phyloP scores from a whole-genome alignment of 1,284 basidiomycete genomes.

The Dichomitus squalens region DNA sequence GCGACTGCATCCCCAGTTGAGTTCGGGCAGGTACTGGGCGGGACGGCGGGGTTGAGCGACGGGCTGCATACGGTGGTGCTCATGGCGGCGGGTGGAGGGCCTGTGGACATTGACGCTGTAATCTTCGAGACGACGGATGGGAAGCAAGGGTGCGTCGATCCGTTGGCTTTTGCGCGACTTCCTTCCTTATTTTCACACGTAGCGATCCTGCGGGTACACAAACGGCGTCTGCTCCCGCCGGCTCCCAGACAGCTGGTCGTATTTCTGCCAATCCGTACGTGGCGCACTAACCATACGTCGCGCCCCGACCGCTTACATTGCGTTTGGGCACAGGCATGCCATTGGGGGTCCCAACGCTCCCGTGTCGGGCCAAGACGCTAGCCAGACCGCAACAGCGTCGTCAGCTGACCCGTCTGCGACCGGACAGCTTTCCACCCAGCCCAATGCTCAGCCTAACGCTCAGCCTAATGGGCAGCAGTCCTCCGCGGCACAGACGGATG shows the following conservation, averaged over 20 bases:
- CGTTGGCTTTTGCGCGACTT: too few relatives aligned
- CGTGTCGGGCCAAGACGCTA: background rate
- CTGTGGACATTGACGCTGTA: constrained; percentile 53
- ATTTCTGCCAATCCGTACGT: constrained; percentile 14
- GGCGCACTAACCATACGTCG: background rate
- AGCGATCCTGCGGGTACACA: background rate
- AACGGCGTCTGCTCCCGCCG: background rate
- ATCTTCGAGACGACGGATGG: constrained; percentile 42
- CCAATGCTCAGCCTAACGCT: too few relatives aligned
- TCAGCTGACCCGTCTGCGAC: background rate
- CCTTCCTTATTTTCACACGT: background rate
- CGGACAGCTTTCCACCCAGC: background rate
- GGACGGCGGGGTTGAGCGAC: constrained; percentile 41
- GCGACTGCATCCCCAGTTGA: constrained; percentile 35
- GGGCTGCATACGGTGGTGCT: constrained; percentile 50
- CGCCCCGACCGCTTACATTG: background rate
- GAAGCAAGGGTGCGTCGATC: constrained; percentile 26
- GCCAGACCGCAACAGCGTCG: background rate
- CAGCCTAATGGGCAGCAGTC: background rate
- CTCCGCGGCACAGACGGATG: background rate
- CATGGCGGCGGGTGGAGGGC: constrained; percentile 42
- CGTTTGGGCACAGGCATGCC: background rate
- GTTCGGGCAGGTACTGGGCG: constrained; percentile 45
- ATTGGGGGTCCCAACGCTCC: background rate
- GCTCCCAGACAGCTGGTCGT: background rate